Base-by-base conservation (phyloP, 164 flowering plant species). In the Amborella trichopoda region DNA sequence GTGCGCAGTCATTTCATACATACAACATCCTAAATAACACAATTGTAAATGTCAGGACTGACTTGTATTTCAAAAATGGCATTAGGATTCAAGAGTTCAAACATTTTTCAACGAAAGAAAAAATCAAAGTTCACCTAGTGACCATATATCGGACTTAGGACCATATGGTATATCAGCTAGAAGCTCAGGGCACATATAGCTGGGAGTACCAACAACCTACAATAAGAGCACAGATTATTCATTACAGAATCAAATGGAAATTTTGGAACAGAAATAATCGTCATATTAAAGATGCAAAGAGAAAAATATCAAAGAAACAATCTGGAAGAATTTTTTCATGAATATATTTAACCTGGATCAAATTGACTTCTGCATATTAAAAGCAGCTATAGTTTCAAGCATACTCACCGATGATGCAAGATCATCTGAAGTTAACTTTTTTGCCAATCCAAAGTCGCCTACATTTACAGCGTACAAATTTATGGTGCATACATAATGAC, bases 381-480 rank as follows among this genome's bases (percentile, higher is more conserved):
- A n/a, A n/a, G n/a, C n/a, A n/a, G n/a, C n/a, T n/a, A n/a, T n/a
- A n/a, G n/a, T n/a, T n/a, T n/a, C n/a, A n/a, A 30, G 34, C 10
- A 30, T 37, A 72, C 99, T 83, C 54, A 93, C 99, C 27, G 99
- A 93, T 41, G 83, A 93, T 25, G 99, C 94, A 64, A 93, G 93
- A 59, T 93, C 97, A 71, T 93, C 95, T 14, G 96, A 81, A 19
- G 80, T 81, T 72, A 93, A 61, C 71, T 85, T 70, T 61, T 93
- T 93, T 40, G 99, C 99, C 46, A 93, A 93, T 46, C 99, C 99
- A 74, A 93, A 93, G 60, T 93, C 99, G 62, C 99, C 99, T 93
- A 87, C 56, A 62, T 26, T 10, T n/a, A 49, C n/a, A n/a, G n/a
- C n/a, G n/a, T n/a, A n/a, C n/a, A n/a, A n/a, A n/a, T n/a, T n/a